A percentile compares a stretch with the other conserved stretches of the same genome.
Evolutionary conservation across 805 yeast genomes (phyloP).

Genomic region (Barnettozyma populi): DNA sequence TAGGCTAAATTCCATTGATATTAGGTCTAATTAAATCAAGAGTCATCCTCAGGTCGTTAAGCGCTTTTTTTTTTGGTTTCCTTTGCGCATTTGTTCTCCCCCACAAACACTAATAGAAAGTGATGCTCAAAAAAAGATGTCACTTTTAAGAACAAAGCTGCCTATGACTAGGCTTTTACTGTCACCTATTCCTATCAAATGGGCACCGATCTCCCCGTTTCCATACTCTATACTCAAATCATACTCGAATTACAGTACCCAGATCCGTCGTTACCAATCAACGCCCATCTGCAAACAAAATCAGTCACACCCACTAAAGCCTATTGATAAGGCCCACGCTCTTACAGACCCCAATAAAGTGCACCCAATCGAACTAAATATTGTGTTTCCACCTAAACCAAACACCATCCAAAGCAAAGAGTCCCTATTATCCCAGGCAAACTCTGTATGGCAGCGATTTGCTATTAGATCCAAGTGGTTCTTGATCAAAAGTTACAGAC

Average conservation of each 20-base stretch:
- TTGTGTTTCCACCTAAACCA: constrained; percentile 1
- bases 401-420: constrained; percentile 17
- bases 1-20: not conserved
- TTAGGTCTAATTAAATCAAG: not conserved
- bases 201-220: not conserved
- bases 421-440: constrained; percentile 15
- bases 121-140: not conserved
- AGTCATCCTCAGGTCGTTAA: not conserved
- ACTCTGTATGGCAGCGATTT: constrained; percentile 34
- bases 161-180: not conserved
- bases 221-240: not conserved
- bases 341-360: not conserved
- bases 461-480: constrained; percentile 68
- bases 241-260: not conserved
- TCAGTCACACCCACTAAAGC: not conserved
- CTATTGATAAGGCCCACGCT: not conserved
- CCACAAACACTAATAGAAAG: not conserved
- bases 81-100: not conserved
- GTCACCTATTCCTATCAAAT: not conserved
- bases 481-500: constrained; percentile 68
- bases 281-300: not conserved
- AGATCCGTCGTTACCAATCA: not conserved
- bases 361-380: not conserved
- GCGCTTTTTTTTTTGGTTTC: not conserved
- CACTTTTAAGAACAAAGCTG: not conserved